Base-by-base conservation (phyloP, 345 rosid species). In the Dipteronia dyeriana region DNA sequence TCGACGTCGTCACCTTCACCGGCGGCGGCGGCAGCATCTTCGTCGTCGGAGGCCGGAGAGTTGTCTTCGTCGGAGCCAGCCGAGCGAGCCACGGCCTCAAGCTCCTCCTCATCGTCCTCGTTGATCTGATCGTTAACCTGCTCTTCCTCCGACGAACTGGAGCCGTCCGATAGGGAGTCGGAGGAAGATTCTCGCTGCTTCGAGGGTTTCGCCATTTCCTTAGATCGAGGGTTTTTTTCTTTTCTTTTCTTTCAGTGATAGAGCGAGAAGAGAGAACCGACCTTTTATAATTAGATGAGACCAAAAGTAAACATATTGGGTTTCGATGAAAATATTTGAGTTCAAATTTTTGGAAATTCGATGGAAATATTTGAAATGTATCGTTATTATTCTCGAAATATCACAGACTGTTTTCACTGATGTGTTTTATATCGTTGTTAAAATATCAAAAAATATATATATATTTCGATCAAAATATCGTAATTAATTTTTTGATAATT, bases 11-110 rank as follows among this genome's bases (percentile, higher is more conserved):
- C 81, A 0, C 41, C 89, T 5, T 72, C 78, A 0, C 68, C 75
- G 9, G 76, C 85, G 7, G 76, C 75, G 14, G 76, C 85, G 9
- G 76, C 65, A 25, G 74, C 82, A 11, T 76, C 81, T 31, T 87
- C 95, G 7, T 89, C 90, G 20, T 78, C 79, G 67, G 84, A 80
- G 20, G 29, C 75, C 39, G 80, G 80, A 6, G 79, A 66, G 57
- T 84, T 86, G n/a, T 92, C 93, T 0, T 87, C 94, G 56, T 90
- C 97, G 65, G 97, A 91, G 53, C 79, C 93, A 6, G 88, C 97
- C 25, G 96, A 80, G 76, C 98, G 97, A 82, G 91, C 97, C 26
- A 95, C 98, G 71, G 97, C 98, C 80, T 95, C 94, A n/a, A 95
- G 88, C 89, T 95, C 99, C 79, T 95, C 98, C 71, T 93, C 98